Base-by-base conservation (phyloP, 2,329 filamentous ascomycete species). In the Tolypocladium paradoxum region DNA sequence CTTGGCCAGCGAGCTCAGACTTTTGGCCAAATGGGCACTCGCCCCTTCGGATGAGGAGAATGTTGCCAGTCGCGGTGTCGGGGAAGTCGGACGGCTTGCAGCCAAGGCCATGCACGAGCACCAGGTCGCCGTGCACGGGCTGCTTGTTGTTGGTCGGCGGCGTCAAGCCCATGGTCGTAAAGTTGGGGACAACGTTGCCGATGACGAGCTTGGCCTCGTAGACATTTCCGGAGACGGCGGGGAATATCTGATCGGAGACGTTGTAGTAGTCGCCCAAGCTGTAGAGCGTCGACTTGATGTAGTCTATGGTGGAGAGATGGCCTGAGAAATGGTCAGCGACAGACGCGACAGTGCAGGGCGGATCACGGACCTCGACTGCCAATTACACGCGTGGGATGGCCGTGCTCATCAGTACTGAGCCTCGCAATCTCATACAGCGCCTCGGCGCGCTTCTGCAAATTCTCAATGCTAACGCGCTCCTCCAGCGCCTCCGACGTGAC, bases 11-110 rank as follows among this genome's bases (percentile, higher is more conserved):
- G 16, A 79, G 71, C 51, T 76, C 76, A 1, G 85, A 85, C 72
- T 93, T 93, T 55, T 76, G 69, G 12, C 83, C 86, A 60, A 92
- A 93, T 8, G 81, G 60, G 64, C 88, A 93, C 1, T 70, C 74
- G 51, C 88, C 88, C 53, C 88, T 83, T 33, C 76, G 73, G 57
- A 93, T 77, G 37, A 93, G 74, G 11, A 85, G 87, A 55, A 93
- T 84, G 54, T 81, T 81, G 49, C 82, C 85, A 11, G 72, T 66
- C 4, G 85, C 70, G 1, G 71, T 67, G 1, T 73, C 62, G 1
- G 86, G 80, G 64, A 82, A 91, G 67, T 91, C 85, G 2, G 75
- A 71, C 6, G 72, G 68, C 18, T 77, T 64, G 65, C 87, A 91
- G 48, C 87, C 87, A 6, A 81, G 67, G 61, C 83, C 82, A 11